Evolutionary conservation across 225 moss, liverwort and hornwort genomes (phyloP).

Genomic region (Bryoerythrophyllum caledonicum): DNA sequence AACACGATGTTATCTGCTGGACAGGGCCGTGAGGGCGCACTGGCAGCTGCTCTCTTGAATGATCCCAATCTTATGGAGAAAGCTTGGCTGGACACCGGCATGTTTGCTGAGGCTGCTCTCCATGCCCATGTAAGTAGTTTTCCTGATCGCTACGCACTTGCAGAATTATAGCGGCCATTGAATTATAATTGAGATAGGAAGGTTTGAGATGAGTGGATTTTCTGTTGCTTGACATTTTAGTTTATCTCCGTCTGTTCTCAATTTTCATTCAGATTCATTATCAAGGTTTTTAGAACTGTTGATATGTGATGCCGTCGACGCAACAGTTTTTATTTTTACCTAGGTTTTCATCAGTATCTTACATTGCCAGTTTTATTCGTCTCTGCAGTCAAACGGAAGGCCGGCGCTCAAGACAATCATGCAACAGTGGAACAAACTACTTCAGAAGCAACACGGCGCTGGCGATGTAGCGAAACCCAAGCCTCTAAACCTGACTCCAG

Average conservation of each 20-base stretch:
- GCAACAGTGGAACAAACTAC: constrained; percentile 82
- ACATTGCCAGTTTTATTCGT: constrained; percentile 9
- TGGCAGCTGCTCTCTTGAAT: constrained; percentile 85
- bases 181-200: neutral
- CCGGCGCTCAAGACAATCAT: constrained; percentile 59
- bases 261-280: neutral
- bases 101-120: constrained; percentile 91
- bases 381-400: constrained; percentile 87
- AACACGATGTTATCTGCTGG: constrained; percentile 84
- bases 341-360: constrained; percentile 18
- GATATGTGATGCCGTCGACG: neutral
- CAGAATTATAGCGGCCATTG: neutral
- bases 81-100: constrained; percentile 85
- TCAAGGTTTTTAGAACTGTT: neutral
- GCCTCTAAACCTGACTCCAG: constrained; percentile 69
- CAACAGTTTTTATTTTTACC: neutral
- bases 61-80: constrained; percentile 92
- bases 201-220: neutral
- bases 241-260: neutral
- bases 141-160: neutral
- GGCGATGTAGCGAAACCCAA: constrained; percentile 58
- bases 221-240: constrained; percentile 13
- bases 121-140: constrained; percentile 84
- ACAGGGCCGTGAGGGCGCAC: constrained; percentile 87
- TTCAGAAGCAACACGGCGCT: constrained; percentile 75